Conservation (phyloP, 1,284 basidiomycete genomes). For the Stereum hirsutum region DNA sequence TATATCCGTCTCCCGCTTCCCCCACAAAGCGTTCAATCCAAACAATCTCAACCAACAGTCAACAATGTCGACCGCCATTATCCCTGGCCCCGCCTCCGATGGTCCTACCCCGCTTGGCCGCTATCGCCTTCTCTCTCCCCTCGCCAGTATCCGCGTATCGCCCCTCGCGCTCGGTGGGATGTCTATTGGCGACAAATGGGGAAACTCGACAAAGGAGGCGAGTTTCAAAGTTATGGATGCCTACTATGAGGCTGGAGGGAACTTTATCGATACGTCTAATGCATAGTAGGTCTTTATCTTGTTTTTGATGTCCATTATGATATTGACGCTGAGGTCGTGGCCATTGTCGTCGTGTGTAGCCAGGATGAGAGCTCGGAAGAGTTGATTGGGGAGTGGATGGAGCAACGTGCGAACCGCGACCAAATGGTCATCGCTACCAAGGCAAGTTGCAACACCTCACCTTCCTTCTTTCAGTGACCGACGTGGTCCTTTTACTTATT, state of each 20-base stretch:
- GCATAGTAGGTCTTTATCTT: slow-evolving; percentile 26
- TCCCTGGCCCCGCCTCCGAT: not conserved
- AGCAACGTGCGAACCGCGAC: slow-evolving; percentile 38
- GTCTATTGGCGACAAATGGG: slow-evolving; percentile 34
- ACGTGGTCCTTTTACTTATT: not conserved
- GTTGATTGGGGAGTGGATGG: slow-evolving; percentile 51
- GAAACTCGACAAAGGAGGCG: slow-evolving; percentile 9
- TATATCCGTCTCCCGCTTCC: too few species aligned
- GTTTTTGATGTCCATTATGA: not conserved
- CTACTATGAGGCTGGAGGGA: slow-evolving; percentile 24
- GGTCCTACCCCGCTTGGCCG: slow-evolving; percentile 5
- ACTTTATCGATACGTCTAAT: slow-evolving; percentile 48
- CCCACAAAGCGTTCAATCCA: too few species aligned
- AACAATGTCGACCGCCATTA: too few species aligned
- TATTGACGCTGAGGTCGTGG: not conserved
- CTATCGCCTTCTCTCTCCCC: slow-evolving; percentile 1
- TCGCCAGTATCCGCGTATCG: slow-evolving; percentile 1
- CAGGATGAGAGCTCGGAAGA: slow-evolving; percentile 40
- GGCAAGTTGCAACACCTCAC: slow-evolving; percentile 19
- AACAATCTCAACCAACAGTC: too few species aligned
- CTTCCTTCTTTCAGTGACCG: not conserved
- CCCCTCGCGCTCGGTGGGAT: slow-evolving; percentile 30
- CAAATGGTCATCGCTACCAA: slow-evolving; percentile 49
- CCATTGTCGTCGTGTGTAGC: slow-evolving; percentile 18
- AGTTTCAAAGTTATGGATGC: slow-evolving; percentile 15